phyloP scores from a whole-genome alignment of 2,329 filamentous ascomycete species.

The Clarireedia sp. region DNA sequence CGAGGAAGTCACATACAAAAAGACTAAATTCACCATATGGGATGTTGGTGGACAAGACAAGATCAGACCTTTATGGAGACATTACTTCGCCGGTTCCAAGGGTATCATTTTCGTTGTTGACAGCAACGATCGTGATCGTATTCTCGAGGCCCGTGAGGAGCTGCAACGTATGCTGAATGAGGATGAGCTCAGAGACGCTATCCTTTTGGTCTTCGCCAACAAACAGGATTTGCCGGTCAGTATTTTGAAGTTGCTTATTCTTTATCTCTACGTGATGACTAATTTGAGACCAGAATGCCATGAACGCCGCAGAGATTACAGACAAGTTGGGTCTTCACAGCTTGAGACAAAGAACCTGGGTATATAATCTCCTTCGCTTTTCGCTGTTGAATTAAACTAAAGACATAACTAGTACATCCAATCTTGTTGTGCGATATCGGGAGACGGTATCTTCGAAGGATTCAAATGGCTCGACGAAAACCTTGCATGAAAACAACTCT shows the following conservation, averaged over 20 bases:
- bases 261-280: constrained; percentile 1
- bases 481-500: constrained; percentile 46
- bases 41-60: constrained; percentile 99
- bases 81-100: constrained; percentile 99
- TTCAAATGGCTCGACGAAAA: constrained; percentile 90
- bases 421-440: constrained; percentile 97
- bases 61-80: constrained; percentile 98
- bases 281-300: constrained; percentile 66
- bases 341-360: constrained; percentile 97
- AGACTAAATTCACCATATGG: constrained; percentile 99
- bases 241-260: constrained; percentile 20
- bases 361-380: constrained; percentile 46
- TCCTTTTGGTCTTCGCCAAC: constrained; percentile 97
- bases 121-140: constrained; percentile 96
- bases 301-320: constrained; percentile 99
- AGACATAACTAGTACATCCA: constrained; percentile 72
- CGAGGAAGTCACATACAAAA: constrained; percentile 99
- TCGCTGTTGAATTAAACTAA: constrained; percentile 13
- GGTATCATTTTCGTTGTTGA: constrained; percentile 99
- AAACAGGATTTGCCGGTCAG: constrained; percentile 98
- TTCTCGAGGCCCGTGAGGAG: constrained; percentile 93
- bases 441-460: constrained; percentile 99
- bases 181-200: constrained; percentile 94
- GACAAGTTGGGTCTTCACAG: constrained; percentile 99
- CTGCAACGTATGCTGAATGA: constrained; percentile 98